Conservation (phyloP, 306 rosid genomes). For the Quercus agrifolia region DNA sequence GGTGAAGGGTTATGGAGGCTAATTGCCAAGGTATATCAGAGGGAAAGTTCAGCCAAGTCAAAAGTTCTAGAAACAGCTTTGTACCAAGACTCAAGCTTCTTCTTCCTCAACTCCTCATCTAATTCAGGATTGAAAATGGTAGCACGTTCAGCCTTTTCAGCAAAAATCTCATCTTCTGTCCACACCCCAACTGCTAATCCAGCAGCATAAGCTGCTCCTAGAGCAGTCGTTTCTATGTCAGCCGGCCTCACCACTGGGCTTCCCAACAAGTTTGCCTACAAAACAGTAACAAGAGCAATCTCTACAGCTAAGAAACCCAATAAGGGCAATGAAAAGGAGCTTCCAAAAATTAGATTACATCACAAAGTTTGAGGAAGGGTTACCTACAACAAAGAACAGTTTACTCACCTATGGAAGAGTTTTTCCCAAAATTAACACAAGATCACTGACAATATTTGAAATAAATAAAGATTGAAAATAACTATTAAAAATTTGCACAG, state of each 20-base stretch:
- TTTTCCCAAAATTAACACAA: neutral
- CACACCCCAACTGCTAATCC: constrained; percentile 86
- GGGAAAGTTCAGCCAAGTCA: constrained; percentile 78
- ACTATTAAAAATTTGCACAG: neutral
- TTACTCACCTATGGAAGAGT: neutral
- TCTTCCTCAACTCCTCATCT: constrained; percentile 53
- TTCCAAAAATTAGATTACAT: neutral
- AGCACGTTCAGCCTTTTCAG: constrained; percentile 38
- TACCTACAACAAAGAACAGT: neutral
- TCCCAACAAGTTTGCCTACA: constrained; percentile 79
- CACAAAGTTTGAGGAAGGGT: neutral
- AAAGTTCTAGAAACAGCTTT: constrained; percentile 83
- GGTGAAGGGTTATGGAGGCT: neutral
- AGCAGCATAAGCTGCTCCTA: constrained; percentile 97
- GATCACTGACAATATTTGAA: neutral
- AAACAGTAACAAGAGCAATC: neutral
- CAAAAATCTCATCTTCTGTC: constrained; percentile 62
- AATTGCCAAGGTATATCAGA: constrained; percentile 29
- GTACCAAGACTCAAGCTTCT: constrained; percentile 74
- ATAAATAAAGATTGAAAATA: neutral
- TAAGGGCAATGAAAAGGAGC: neutral
- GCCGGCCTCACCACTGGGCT: constrained; percentile 71
- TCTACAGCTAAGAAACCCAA: neutral
- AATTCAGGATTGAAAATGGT: constrained; percentile 45
- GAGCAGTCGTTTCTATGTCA: constrained; percentile 90